phyloP scores from a whole-genome alignment of 2,329 filamentous ascomycete genomes.

The Sarocladium kiliense region DNA sequence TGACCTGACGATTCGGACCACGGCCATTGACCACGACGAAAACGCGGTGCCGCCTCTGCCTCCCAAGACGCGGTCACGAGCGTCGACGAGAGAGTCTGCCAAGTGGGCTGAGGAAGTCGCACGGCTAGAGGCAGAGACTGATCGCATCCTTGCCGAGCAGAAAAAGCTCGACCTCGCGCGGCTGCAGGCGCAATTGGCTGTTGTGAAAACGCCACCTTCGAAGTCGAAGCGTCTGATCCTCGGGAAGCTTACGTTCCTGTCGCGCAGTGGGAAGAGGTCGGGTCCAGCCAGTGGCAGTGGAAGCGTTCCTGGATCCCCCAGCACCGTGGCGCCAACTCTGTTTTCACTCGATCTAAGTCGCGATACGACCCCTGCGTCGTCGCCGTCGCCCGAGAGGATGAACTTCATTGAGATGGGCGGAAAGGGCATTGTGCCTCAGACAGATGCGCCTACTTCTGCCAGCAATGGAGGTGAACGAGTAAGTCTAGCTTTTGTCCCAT shows the following conservation, averaged over 20 bases:
- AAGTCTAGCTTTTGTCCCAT: conserved; percentile 28
- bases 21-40: neutral
- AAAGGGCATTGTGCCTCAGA: conserved; percentile 43
- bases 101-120: conserved; percentile 34
- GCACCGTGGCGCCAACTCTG: conserved; percentile 25
- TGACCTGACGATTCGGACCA: neutral
- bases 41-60: neutral
- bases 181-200: conserved; percentile 37
- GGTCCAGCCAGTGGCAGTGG: conserved; percentile 18
- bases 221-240: conserved; percentile 34
- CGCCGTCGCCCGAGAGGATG: conserved; percentile 24
- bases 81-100: conserved; percentile 16
- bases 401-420: conserved; percentile 39
- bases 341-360: conserved; percentile 30
- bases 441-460: conserved; percentile 74
- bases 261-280: conserved; percentile 32
- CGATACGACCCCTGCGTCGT: conserved; percentile 26
- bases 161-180: conserved; percentile 43
- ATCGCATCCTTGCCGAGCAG: conserved; percentile 44
- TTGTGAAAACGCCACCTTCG: conserved; percentile 22
- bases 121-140: conserved; percentile 41
- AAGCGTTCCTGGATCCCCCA: conserved; percentile 27
- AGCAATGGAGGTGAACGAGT: conserved; percentile 75
- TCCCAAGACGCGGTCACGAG: neutral
- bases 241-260: conserved; percentile 43